Evolutionary conservation across 2,329 filamentous ascomycete species (phyloP).

Genomic region (Nigrospora sphaerica): DNA sequence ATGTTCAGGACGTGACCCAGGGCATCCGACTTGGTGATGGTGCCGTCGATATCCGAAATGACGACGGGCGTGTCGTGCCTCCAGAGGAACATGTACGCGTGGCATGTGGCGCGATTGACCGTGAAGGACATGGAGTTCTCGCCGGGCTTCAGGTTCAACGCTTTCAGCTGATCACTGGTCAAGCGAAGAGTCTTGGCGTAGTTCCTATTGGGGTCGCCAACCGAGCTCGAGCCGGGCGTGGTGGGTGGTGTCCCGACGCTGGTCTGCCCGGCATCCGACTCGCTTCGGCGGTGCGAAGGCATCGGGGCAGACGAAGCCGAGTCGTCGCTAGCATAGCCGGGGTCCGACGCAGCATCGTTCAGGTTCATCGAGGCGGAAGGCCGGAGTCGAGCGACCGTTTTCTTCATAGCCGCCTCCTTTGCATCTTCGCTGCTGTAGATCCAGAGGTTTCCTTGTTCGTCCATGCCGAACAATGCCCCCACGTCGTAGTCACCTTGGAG

Average conservation of each 20-base stretch:
- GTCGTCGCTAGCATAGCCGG: conserved; percentile 91
- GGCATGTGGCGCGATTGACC: conserved; percentile 89
- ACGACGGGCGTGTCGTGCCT: conserved; percentile 85
- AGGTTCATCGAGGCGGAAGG: conserved; percentile 46
- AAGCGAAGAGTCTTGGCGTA: conserved; percentile 95
- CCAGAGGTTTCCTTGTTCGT: conserved; percentile 96
- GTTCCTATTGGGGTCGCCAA: conserved; percentile 69
- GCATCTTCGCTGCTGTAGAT: conserved; percentile 98
- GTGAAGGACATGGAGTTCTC: conserved; percentile 93
- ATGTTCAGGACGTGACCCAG: conserved; percentile 91
- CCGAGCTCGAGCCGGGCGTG: conserved; percentile 55
- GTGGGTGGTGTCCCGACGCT: conserved; percentile 59
- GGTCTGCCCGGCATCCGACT: conserved; percentile 55
- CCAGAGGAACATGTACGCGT: conserved; percentile 92
- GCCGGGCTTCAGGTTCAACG: conserved; percentile 73
- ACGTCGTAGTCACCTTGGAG: conserved; percentile 94
- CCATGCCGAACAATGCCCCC: conserved; percentile 87
- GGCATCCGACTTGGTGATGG: conserved; percentile 95
- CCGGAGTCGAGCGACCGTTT: conserved; percentile 43
- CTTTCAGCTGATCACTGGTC: conserved; percentile 91
- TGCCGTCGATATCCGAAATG: conserved; percentile 97
- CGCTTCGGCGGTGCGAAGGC: conserved; percentile 52
- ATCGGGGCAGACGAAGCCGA: conserved; percentile 42
- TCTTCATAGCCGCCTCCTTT: conserved; percentile 77
- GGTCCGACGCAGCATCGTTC: conserved; percentile 78